A percentile compares a stretch with the other conserved stretches of the same genome.
Conservation (phyloP, 768 basidiomycete genomes). For the Nidula microcarpa region DNA sequence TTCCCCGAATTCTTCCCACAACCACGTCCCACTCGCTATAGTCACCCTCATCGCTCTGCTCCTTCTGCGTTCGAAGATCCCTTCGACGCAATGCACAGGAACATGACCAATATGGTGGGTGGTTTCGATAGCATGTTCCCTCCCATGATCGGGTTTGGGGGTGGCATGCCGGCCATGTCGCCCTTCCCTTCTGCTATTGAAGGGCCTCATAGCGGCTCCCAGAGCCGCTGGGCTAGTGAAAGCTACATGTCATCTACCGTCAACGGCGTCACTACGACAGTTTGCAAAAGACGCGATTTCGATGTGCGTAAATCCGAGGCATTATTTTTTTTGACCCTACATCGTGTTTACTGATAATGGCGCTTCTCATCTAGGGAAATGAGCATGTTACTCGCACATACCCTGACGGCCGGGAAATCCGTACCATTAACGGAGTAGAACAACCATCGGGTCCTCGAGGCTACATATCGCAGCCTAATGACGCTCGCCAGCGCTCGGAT, state of each 20-base stretch:
- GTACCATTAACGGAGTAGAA: slow-evolving; percentile 67
- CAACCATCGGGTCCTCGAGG: slow-evolving; percentile 26
- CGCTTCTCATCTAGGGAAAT: slow-evolving; percentile 51
- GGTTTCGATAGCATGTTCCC: slow-evolving; percentile 17
- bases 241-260: slow-evolving; percentile 53
- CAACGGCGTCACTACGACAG: slow-evolving; percentile 67
- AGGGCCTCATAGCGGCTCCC: slow-evolving; percentile 20
- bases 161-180: slow-evolving; percentile 11
- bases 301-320: slow-evolving; percentile 38
- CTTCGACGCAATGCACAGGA: slow-evolving; percentile 28
- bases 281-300: slow-evolving; percentile 51
- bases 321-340: background rate
- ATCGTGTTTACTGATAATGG: slow-evolving; percentile 7
- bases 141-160: slow-evolving; percentile 7
- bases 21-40: slow-evolving; percentile 18
- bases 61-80: slow-evolving; percentile 19
- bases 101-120: slow-evolving; percentile 19
- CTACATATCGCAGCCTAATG: slow-evolving; percentile 16
- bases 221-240: slow-evolving; percentile 46
- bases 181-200: slow-evolving; percentile 19
- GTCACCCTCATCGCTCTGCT: slow-evolving; percentile 21
- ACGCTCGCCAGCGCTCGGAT: slow-evolving; percentile 1
- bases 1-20: slow-evolving; percentile 44
- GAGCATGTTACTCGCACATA: slow-evolving; percentile 66
- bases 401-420: slow-evolving; percentile 63